Base-by-base conservation (phyloP, 225 moss, liverwort and hornwort species). In the Marchantia polymorpha region DNA sequence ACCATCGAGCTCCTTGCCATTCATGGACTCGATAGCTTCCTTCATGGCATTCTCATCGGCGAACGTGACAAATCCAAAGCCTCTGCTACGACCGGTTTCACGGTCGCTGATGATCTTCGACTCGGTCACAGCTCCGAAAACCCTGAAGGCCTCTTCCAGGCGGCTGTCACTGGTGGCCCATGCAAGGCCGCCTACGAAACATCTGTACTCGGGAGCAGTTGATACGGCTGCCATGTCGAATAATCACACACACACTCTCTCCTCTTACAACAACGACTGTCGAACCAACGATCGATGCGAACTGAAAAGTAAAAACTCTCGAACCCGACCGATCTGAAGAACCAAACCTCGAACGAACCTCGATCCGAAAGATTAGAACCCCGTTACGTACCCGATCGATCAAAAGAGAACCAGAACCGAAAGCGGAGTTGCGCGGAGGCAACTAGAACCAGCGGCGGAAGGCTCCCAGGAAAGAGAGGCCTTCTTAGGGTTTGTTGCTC, bases 51-150 rank as follows among this genome's bases (percentile, higher is more conserved):
- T 0, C 83, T 90, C 92, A 0, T 89, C 83, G 0, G 86, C 85
- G 31, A 90, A 92, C 16, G 92, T 92, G 0, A 92, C 92, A 31
- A 92, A 92, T 0, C 95, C 95, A 52, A 95, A 95, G 0, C 95
- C 95, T 0, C 95, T 93, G 5, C 92, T 92, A 14, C 93, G 77
- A 6, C 92, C 92, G 0, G 95, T 93, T 29, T 95, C 95, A 0
- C 93, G 90, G 70, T 95, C 93, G 0, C 80, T 83, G 78, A 95
- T 90, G 50, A 86, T 81, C 78, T 90, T 92, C 82, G 90, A 86
- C 82, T 92, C 89, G 9, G 89, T 64, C 14, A 90, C 92, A 4
- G 90, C 89, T 20, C 90, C 90, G n/a, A 73, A 92, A 0, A 30
- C 51, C 0, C 86, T 84, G 86, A 92, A 92, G 13, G 90, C 92